These are phyloP conservation scores for Vitis labrusca DNA, from an alignment of 164 flowering plant genomes.

Conservation along the genomic window DNA sequence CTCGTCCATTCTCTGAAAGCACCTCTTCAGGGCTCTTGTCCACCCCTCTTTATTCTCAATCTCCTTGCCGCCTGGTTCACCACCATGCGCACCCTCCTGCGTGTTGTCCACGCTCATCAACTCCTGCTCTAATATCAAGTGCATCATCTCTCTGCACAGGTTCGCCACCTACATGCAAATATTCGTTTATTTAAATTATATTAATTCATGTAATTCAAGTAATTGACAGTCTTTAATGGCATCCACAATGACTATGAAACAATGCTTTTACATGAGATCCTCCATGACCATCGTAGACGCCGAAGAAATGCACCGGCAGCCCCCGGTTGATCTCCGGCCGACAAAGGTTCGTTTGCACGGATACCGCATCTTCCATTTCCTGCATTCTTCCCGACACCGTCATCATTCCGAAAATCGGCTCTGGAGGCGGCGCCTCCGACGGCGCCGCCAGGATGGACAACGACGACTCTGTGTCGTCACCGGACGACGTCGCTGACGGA, in stretches of 20 bases:
- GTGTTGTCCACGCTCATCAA: constrained; percentile 27
- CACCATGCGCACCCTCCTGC: neutral
- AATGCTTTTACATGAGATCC: constrained; percentile 45
- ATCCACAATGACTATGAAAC: too few species aligned
- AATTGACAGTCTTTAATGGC: too few species aligned
- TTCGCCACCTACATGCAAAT: constrained; percentile 35
- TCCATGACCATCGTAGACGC: constrained; percentile 65
- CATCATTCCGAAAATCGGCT: constrained; percentile 33
- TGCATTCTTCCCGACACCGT: constrained; percentile 44
- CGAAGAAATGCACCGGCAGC: constrained; percentile 50
- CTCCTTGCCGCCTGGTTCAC: neutral
- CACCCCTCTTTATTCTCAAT: constrained; percentile 18
- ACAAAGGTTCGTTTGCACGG: constrained; percentile 28
- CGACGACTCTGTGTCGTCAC: constrained; percentile 11
- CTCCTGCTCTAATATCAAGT: constrained; percentile 41
- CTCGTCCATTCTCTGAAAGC: constrained; percentile 47
- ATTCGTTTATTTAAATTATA: too few species aligned
- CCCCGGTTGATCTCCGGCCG: constrained; percentile 18
- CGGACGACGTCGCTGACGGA: constrained; percentile 5
- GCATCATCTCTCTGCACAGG: constrained; percentile 44
- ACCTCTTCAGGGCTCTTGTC: constrained; percentile 25
- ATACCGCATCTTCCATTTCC: constrained; percentile 54
- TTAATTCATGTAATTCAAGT: too few species aligned
- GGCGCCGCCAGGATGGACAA: neutral
- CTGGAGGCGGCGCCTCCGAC: neutral